phyloP scores from a whole-genome alignment of 257 asterid genomes.

The Lavandula angustifolia region DNA sequence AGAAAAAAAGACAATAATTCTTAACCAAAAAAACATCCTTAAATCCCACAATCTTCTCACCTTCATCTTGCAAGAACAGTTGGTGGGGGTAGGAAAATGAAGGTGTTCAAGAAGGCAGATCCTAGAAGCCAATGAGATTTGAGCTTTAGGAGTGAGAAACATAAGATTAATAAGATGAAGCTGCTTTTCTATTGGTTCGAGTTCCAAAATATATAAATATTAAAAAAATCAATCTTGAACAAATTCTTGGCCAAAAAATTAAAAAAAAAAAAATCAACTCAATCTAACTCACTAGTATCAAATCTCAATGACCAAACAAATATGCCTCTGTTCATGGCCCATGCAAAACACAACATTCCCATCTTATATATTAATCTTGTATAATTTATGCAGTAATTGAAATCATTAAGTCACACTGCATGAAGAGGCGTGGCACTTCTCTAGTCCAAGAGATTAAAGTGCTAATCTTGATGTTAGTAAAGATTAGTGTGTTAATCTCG shows the following conservation, averaged over 20 bases:
- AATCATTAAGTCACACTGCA: conserved; percentile 6
- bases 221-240: neutral
- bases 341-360: conserved; percentile 34
- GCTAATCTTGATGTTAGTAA: conserved; percentile 35
- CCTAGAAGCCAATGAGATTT: conserved; percentile 65
- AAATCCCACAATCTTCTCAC: conserved; percentile 31
- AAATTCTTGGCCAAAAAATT: neutral
- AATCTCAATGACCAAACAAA: conserved; percentile 27
- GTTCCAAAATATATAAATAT: conserved; percentile 32
- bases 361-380: conserved; percentile 10
- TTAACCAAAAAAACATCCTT: neutral
- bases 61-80: conserved; percentile 50
- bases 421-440: conserved; percentile 46
- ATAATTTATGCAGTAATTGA: neutral
- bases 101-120: conserved; percentile 42
- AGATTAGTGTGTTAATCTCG: conserved; percentile 35
- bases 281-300: conserved; percentile 27
- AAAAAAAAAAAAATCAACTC: neutral
- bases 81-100: conserved; percentile 2
- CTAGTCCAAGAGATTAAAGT: conserved; percentile 42
- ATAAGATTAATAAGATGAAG: conserved; percentile 33
- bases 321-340: conserved; percentile 15
- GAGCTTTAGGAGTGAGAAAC: conserved; percentile 47
- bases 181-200: conserved; percentile 40
- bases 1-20: neutral